phyloP scores from a whole-genome alignment of 2,329 filamentous ascomycete genomes.

The Fusarium sp. region DNA sequence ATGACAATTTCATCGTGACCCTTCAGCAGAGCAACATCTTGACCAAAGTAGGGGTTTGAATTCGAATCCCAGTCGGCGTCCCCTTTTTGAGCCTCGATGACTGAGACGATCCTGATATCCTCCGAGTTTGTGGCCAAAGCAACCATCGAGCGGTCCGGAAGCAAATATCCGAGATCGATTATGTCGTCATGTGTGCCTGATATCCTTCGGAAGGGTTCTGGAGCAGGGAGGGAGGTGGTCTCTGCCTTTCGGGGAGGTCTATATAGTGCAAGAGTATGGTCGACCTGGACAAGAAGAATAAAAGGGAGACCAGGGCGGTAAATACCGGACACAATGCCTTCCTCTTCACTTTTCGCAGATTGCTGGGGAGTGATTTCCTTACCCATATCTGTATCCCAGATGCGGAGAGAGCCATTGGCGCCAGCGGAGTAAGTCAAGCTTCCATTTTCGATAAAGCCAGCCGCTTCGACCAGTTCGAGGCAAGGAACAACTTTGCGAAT shows the following conservation, averaged over 20 bases:
- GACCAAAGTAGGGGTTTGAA: constrained; percentile 77
- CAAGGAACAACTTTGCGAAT: constrained; percentile 82
- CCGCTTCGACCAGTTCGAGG: constrained; percentile 85
- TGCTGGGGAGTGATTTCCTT: constrained; percentile 84
- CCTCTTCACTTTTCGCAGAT: constrained; percentile 65
- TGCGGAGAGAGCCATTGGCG: constrained; percentile 80
- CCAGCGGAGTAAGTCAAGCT: constrained; percentile 84
- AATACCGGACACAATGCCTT: constrained; percentile 77
- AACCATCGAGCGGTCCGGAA: constrained; percentile 81
- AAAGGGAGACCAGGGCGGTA: constrained; percentile 73
- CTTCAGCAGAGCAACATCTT: constrained; percentile 85
- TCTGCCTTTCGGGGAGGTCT: constrained; percentile 56
- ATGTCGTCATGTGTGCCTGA: constrained; percentile 98
- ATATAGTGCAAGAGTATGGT: constrained; percentile 87
- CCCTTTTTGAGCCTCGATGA: constrained; percentile 56
- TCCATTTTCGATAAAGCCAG: constrained; percentile 80
- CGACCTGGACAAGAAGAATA: constrained; percentile 84
- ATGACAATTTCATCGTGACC: constrained; percentile 97
- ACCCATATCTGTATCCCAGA: constrained; percentile 84
- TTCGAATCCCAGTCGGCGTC: constrained; percentile 37
- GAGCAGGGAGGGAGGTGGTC: constrained; percentile 50
- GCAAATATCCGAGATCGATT: constrained; percentile 90
- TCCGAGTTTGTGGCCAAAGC: constrained; percentile 96
- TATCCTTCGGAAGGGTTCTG: constrained; percentile 76
- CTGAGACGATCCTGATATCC: constrained; percentile 86